These are phyloP conservation scores for Trichocomaceae sp. DNA, from an alignment of 2,329 filamentous ascomycete genomes.

Conservation along the genomic window DNA sequence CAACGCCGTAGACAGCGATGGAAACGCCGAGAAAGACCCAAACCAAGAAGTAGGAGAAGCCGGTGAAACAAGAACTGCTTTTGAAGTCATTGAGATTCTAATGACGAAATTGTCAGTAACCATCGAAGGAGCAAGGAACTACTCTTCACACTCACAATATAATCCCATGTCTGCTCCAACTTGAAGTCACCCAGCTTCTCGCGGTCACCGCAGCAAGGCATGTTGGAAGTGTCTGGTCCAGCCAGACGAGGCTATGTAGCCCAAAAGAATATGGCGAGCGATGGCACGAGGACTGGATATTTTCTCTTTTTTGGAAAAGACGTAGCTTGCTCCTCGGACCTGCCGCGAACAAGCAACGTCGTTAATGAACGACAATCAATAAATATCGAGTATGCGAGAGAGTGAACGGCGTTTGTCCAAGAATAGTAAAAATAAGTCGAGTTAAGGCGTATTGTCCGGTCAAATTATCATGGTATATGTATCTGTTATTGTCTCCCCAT, in stretches of 20 bases:
- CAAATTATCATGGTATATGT: slow-evolving; percentile 1
- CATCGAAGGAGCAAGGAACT: background rate
- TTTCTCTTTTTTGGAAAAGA: background rate
- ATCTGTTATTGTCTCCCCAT: background rate
- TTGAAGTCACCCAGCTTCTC: slow-evolving; percentile 58
- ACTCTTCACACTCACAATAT: slow-evolving; percentile 58
- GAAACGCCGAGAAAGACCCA: slow-evolving; percentile 74
- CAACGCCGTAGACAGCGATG: slow-evolving; percentile 76
- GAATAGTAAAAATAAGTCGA: background rate
- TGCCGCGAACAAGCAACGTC: slow-evolving; percentile 13
- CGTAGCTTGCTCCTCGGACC: slow-evolving; percentile 13
- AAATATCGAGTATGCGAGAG: background rate
- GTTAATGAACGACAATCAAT: slow-evolving; percentile 5
- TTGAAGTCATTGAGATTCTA: slow-evolving; percentile 69
- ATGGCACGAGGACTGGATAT: background rate
- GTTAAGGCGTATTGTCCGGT: background rate
- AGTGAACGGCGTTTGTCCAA: background rate
- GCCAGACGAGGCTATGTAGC: slow-evolving; percentile 18
- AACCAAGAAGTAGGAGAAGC: slow-evolving; percentile 76
- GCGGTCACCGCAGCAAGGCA: slow-evolving; percentile 59
- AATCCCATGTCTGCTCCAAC: slow-evolving; percentile 90
- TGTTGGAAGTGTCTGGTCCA: slow-evolving; percentile 33
- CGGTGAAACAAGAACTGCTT: slow-evolving; percentile 67
- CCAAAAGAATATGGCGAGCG: background rate
- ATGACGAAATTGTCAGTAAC: background rate